These are phyloP conservation scores for Fusarium sp. DNA, from an alignment of 2,329 filamentous ascomycete species.

Conservation along the genomic window DNA sequence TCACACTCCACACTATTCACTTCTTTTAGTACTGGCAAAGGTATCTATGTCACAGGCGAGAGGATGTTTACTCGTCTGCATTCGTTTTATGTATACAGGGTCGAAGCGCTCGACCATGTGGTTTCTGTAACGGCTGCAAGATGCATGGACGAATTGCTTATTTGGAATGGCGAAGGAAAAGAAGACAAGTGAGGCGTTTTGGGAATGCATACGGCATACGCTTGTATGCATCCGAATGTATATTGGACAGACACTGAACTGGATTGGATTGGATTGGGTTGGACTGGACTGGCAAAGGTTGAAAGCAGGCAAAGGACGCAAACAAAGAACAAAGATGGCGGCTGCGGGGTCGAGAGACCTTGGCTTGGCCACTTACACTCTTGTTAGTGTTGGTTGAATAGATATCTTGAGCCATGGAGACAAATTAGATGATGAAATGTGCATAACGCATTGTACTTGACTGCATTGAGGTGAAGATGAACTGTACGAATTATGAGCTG, in stretches of 20 bases:
- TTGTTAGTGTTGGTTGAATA: conserved; percentile 25
- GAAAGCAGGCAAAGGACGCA: conserved; percentile 28
- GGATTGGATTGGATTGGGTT: conserved; percentile 5
- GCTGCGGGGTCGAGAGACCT: conserved; percentile 23
- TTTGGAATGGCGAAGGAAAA: conserved; percentile 39
- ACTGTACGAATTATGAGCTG: conserved; percentile 6
- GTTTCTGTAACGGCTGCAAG: conserved; percentile 40
- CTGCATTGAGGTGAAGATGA: neutral
- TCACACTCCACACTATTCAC: conserved; percentile 34
- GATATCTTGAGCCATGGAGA: conserved; percentile 38
- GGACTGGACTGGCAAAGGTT: conserved; percentile 9
- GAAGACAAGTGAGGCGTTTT: conserved; percentile 39
- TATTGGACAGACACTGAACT: conserved; percentile 1
- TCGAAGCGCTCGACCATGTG: conserved; percentile 43
- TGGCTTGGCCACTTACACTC: conserved; percentile 18
- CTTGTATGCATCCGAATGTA: conserved; percentile 24
- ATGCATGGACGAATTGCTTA: conserved; percentile 38
- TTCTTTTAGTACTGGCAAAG: conserved; percentile 23
- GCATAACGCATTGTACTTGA: neutral
- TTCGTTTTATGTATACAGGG: conserved; percentile 30
- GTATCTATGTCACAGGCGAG: conserved; percentile 19
- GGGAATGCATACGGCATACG: conserved; percentile 29
- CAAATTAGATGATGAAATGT: conserved; percentile 32
- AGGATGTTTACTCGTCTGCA: conserved; percentile 22
- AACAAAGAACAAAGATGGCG: conserved; percentile 27